Evolutionary conservation across 345 rosid species (phyloP), one percentile per base, ranked within the genome.

Genomic region (Acer saccharum): DNA sequence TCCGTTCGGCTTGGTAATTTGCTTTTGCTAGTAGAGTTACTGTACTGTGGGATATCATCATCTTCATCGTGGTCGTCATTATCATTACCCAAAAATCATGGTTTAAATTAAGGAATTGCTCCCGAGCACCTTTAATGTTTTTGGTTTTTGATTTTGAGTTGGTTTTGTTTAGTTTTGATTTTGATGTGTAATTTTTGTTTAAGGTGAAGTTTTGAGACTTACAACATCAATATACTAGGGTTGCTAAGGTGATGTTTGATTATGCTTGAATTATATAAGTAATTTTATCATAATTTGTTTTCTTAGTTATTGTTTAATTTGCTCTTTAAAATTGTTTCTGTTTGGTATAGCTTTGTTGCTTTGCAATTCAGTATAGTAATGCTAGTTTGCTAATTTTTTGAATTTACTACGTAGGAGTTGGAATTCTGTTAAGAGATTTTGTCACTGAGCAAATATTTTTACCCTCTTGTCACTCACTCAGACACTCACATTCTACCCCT

Each of bases 181-280:
- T 75, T 64, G 60, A 64, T 65, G 44, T 65, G 62, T 75, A 75
- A 64, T 50, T 75, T 65, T 75, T 65, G 48, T 65, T 65, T 32
- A 25, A 46, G 17, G 20, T 18, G 20, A 32, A 50, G 43, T 54
- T 55, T 54, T 72, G 50, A 54, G 27, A 23, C 11, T 6, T 46
- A 0, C 32, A 44, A 73, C 39, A 41, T 44, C 10, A 73, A 12
- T 70, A 70, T 70, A 52, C 23, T 70, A 17, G 63, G 63, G 3
- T 27, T 70, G 23, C 23, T 52, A 32, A 17, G 39, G 21, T 41
- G 27, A 41, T 41, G 70, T 18, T 66, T 44, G 52, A 18, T 50
- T 7, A 27, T 50, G 29, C 55, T 25, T 25, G 23, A 54, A 54
- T 54, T 54, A 54, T 54, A 54, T 10, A 54, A 54, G 58, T 14